Evolutionary conservation across 2,329 filamentous ascomycete genomes (phyloP).

Genomic region (Ilyonectria destructans): DNA sequence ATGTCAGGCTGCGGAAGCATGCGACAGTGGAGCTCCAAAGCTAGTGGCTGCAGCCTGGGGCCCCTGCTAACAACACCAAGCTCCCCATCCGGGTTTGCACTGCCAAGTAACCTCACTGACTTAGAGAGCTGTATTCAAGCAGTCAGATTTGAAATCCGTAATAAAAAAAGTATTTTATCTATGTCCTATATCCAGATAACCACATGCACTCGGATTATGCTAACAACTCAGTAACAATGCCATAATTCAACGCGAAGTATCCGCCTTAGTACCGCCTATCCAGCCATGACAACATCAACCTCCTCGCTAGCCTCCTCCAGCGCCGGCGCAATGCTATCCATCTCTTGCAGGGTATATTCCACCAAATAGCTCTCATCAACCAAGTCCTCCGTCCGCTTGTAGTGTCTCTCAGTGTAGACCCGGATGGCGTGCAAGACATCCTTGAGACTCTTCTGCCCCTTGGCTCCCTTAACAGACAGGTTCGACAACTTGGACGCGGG

Average conservation of each 20-base stretch:
- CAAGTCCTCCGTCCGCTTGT: slow-evolving; percentile 89
- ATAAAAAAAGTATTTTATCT: slow-evolving; percentile 24
- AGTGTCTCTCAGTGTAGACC: slow-evolving; percentile 94
- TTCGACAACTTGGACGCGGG: slow-evolving; percentile 83
- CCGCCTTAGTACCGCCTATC: slow-evolving; percentile 42
- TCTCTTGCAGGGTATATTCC: slow-evolving; percentile 93
- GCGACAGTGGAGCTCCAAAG: slow-evolving; percentile 30
- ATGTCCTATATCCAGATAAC: slow-evolving; percentile 19
- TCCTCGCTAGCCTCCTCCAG: slow-evolving; percentile 58
- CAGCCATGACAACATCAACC: slow-evolving; percentile 61
- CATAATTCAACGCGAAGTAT: slow-evolving; percentile 23
- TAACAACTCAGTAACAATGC: slow-evolving; percentile 4
- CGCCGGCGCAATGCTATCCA: slow-evolving; percentile 80
- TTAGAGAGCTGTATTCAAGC: not conserved
- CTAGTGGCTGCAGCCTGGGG: not conserved
- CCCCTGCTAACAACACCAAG: slow-evolving; percentile 14
- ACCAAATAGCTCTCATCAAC: slow-evolving; percentile 95
- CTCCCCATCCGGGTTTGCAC: not conserved
- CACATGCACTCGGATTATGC: slow-evolving; percentile 8
- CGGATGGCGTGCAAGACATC: slow-evolving; percentile 90
- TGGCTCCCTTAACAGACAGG: slow-evolving; percentile 73
- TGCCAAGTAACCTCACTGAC: not conserved
- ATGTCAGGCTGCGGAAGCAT: slow-evolving; percentile 24
- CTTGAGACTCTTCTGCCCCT: slow-evolving; percentile 78
- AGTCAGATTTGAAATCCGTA: not conserved